Conservation (phyloP, 2,329 filamentous ascomycete species). For the Xenosphaeropsis pyriputrescens region DNA sequence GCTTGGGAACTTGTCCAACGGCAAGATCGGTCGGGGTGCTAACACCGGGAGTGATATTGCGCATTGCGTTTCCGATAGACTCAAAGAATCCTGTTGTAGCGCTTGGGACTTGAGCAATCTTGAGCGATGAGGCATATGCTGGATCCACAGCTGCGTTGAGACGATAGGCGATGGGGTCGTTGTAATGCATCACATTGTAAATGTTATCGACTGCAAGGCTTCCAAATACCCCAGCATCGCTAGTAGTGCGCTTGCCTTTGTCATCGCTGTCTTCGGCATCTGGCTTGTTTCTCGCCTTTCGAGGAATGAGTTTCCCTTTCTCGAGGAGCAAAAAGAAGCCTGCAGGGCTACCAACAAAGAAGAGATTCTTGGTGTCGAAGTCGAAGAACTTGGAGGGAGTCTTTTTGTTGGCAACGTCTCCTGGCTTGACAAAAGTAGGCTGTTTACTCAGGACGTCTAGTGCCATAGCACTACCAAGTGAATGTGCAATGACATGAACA, state of each 20-base stretch:
- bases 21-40: slow-evolving; percentile 17
- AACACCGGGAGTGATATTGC: slow-evolving; percentile 42
- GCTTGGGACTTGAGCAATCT: slow-evolving; percentile 65
- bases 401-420: slow-evolving; percentile 26
- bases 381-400: slow-evolving; percentile 54
- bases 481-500: slow-evolving; percentile 88
- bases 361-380: slow-evolving; percentile 82
- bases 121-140: slow-evolving; percentile 62
- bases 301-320: slow-evolving; percentile 54
- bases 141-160: slow-evolving; percentile 84
- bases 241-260: slow-evolving; percentile 46
- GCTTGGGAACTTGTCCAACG: slow-evolving; percentile 19
- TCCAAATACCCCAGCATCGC: slow-evolving; percentile 68
- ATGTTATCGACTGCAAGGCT: slow-evolving; percentile 91
- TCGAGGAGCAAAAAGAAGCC: slow-evolving; percentile 90
- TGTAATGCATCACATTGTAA: slow-evolving; percentile 71
- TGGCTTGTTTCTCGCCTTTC: slow-evolving; percentile 61
- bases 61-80: slow-evolving; percentile 47
- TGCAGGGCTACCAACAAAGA: slow-evolving; percentile 78
- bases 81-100: slow-evolving; percentile 50
- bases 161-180: slow-evolving; percentile 73
- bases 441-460: slow-evolving; percentile 83
- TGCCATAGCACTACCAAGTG: slow-evolving; percentile 87
- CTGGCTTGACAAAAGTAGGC: slow-evolving; percentile 51
- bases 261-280: slow-evolving; percentile 52